A percentile compares a stretch with the other conserved stretches of the same genome.
Evolutionary conservation across 139 green algal species (phyloP).

Genomic region (Tetraselmis striata): DNA sequence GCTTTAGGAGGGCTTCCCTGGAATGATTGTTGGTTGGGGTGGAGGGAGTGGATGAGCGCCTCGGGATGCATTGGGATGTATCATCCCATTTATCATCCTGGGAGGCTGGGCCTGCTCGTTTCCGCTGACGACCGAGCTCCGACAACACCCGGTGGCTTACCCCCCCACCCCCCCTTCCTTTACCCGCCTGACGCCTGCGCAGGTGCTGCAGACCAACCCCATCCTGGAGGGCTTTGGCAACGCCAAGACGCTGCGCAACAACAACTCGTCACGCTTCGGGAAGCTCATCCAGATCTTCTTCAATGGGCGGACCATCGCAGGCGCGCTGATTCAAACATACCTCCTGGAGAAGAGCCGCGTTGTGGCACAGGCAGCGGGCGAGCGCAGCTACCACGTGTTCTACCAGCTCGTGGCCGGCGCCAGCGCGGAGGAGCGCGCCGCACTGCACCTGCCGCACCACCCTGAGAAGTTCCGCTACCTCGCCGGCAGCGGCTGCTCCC

Average conservation of each 20-base stretch:
- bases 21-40: too few species aligned
- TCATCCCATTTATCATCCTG: too few species aligned
- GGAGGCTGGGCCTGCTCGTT: too few species aligned
- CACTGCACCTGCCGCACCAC: conserved; percentile 25
- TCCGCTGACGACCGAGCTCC: too few species aligned
- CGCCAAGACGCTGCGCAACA: conserved; percentile 90
- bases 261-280: conserved; percentile 87
- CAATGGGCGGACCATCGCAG: conserved; percentile 53
- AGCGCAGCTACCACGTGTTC: conserved; percentile 97
- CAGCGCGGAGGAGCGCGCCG: conserved; percentile 29
- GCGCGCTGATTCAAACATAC: conserved; percentile 80
- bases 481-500: conserved; percentile 28
- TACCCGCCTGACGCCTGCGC: neutral
- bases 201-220: conserved; percentile 79
- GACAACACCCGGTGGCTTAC: too few species aligned
- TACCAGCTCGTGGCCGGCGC: conserved; percentile 85
- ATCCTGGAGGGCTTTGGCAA: conserved; percentile 94
- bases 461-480: conserved; percentile 32
- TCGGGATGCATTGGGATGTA: too few species aligned
- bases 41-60: too few species aligned
- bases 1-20: too few species aligned
- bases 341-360: conserved; percentile 81
- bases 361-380: conserved; percentile 45
- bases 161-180: too few species aligned
- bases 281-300: conserved; percentile 88